Conservation (phyloP, 1,139 yeast genomes). For the Geotrichum australiense region DNA sequence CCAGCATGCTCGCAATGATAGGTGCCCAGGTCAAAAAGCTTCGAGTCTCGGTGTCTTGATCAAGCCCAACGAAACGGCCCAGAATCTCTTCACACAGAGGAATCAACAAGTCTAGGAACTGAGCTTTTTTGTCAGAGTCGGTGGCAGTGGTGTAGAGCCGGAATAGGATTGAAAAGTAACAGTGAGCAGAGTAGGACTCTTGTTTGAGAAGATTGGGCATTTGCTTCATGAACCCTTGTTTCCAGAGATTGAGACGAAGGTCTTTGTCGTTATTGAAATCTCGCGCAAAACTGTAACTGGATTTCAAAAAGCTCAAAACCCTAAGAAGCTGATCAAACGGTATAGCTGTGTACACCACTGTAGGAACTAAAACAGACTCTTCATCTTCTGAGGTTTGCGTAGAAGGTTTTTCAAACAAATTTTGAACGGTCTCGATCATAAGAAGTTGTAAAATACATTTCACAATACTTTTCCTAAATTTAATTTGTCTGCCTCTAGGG, state of each 20-base stretch:
- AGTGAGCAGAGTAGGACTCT: conserved; percentile 86
- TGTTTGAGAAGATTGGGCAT: conserved; percentile 87
- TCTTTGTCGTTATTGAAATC: conserved; percentile 86
- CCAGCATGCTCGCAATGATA: conserved; percentile 77
- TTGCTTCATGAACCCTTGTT: conserved; percentile 87
- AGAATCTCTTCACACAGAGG: conserved; percentile 68
- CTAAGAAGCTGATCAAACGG: conserved; percentile 59
- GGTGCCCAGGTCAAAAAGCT: conserved; percentile 86
- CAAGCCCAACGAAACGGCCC: conserved; percentile 62
- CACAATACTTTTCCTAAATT: conserved; percentile 76
- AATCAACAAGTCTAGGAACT: conserved; percentile 30
- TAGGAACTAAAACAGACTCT: conserved; percentile 10
- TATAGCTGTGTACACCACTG: conserved; percentile 54
- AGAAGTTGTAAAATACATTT: conserved; percentile 86
- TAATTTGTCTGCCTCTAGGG: conserved; percentile 16
- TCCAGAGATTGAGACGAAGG: conserved; percentile 77
- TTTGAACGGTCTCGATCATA: conserved; percentile 81
- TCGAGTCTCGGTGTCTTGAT: conserved; percentile 57
- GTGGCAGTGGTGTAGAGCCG: conserved; percentile 73
- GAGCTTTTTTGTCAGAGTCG: conserved; percentile 21
- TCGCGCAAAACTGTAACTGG: conserved; percentile 75
- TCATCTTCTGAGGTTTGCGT: neutral
- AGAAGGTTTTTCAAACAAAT: conserved; percentile 61
- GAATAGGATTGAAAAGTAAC: conserved; percentile 74
- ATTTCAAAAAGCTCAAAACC: conserved; percentile 53